Evolutionary conservation across 2,329 filamentous ascomycete species (phyloP), one percentile per base, ranked within the genome.

Genomic region (Ramularia collo-cygni): DNA sequence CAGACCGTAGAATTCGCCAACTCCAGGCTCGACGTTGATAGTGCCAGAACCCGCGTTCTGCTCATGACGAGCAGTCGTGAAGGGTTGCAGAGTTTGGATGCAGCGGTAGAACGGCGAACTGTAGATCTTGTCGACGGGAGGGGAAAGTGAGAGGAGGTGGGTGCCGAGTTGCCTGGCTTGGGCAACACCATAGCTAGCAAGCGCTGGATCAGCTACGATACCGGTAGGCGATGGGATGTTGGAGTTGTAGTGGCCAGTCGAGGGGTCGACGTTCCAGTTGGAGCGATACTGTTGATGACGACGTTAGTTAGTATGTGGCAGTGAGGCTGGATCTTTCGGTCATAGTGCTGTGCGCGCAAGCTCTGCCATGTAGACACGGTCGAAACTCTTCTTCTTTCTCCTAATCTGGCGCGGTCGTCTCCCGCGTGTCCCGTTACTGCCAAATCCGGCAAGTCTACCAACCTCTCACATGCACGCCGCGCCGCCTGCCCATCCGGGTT

Each of bases 41-140:
- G 43, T 44, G 16, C 29, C 29, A 17, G 47, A 40, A 18, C 45
- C 44, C 4, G 37, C 14, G 21, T 47, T 42, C 41, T 42, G 34
- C 54, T 61, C 43, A 64, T 57, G 35, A 65, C 77, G 68, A 8
- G 60, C 60, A n/a, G 68, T 62, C 35, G 81, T 68, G 52, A 81
- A 81, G 0, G 88, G 87, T 34, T 75, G 70, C 37, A 94, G 77
- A 2, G 88, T 94, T 66, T 94, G 84, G 29, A 94, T 68, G 59
- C 88, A 95, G 49, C 88, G 78, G 63, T 92, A 94, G 65, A 87
- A 94, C 0, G 86, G 84, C 45, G 82, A 88, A 21, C 79, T 84
- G 67, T 95, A 96, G 51, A 96, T 75, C 33, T 73, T 72, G 38
- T 87, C 81, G 43, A 90, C 74, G 1, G 81, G 76, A 24, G 84